phyloP scores from a whole-genome alignment of 2,329 filamentous ascomycete species.

The Colletotrichum nymphaeae region DNA sequence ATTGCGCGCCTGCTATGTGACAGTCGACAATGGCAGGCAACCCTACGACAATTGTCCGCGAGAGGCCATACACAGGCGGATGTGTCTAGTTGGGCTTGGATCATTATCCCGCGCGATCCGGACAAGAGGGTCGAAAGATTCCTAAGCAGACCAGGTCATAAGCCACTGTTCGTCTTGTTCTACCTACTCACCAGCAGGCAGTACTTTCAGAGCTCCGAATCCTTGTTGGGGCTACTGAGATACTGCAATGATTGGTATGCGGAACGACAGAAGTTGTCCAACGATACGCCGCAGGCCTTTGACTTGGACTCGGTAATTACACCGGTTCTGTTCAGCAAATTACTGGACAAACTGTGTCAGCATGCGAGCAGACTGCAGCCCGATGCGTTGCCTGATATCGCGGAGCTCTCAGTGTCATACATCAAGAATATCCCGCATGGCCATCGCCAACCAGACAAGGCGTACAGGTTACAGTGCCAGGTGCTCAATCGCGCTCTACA shows the following conservation, averaged over 20 bases:
- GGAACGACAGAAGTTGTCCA: background rate
- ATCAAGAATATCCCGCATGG: slow-evolving; percentile 41
- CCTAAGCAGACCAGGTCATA: slow-evolving; percentile 6
- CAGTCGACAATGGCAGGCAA: background rate
- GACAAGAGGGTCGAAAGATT: slow-evolving; percentile 26
- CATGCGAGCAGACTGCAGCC: slow-evolving; percentile 42
- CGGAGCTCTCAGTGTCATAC: slow-evolving; percentile 43
- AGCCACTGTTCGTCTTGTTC: slow-evolving; percentile 31
- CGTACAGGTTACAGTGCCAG: slow-evolving; percentile 42
- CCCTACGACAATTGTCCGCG: background rate
- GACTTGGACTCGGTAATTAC: background rate
- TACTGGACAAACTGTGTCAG: background rate
- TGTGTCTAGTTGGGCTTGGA: slow-evolving; percentile 23
- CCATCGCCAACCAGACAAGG: slow-evolving; percentile 1
- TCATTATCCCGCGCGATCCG: slow-evolving; percentile 3
- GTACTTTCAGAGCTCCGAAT: background rate
- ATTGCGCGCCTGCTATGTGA: slow-evolving; percentile 4
- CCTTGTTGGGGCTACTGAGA: slow-evolving; percentile 14
- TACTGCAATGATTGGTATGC: slow-evolving; percentile 28
- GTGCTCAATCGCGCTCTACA: slow-evolving; percentile 50
- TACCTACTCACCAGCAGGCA: slow-evolving; percentile 15
- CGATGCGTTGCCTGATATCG: slow-evolving; percentile 42
- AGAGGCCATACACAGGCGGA: background rate
- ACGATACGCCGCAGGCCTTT: background rate
- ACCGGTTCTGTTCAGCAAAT: background rate